phyloP scores from a whole-genome alignment of 257 asterid species.

The Plantago elongata region DNA sequence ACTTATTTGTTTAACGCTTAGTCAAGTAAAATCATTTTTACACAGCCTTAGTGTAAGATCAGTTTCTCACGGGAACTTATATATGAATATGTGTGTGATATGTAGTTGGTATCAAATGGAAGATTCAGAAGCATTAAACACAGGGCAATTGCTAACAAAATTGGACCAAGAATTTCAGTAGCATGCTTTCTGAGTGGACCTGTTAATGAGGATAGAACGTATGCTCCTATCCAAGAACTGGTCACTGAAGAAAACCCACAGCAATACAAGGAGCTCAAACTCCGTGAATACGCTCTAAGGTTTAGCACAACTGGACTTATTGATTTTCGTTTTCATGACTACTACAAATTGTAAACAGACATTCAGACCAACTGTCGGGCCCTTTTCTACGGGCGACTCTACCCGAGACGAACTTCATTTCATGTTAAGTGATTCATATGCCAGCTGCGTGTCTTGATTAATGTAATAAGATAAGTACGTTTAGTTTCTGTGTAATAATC shows the following conservation, averaged over 20 bases:
- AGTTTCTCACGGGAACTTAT: no score
- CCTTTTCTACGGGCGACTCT: no score
- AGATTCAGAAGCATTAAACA: conserved; percentile 28
- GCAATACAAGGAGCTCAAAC: conserved; percentile 18
- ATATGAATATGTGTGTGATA: no score
- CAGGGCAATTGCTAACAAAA: conserved; percentile 22
- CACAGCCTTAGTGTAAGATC: no score
- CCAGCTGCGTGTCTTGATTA: no score
- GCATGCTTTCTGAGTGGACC: conserved; percentile 28
- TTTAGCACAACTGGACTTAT: conserved; percentile 25
- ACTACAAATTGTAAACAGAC: conserved; percentile 21
- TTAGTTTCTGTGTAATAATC: no score
- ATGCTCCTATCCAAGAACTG: conserved; percentile 34
- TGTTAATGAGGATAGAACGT: conserved; percentile 8
- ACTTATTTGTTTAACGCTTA: no score
- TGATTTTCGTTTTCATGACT: conserved; percentile 22
- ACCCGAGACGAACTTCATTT: no score
- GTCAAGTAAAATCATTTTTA: no score
- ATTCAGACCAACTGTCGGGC: background rate
- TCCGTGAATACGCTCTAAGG: conserved; percentile 22
- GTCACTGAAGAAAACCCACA: conserved; percentile 33
- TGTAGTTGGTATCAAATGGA: conserved; percentile 34
- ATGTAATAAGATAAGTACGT: no score
- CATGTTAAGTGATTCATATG: no score
- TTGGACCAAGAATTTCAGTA: conserved; percentile 34